Evolutionary conservation across 2,329 filamentous ascomycete genomes (phyloP), one percentile per base, ranked within the genome.

Genomic region (Tolypocladium tropicale): DNA sequence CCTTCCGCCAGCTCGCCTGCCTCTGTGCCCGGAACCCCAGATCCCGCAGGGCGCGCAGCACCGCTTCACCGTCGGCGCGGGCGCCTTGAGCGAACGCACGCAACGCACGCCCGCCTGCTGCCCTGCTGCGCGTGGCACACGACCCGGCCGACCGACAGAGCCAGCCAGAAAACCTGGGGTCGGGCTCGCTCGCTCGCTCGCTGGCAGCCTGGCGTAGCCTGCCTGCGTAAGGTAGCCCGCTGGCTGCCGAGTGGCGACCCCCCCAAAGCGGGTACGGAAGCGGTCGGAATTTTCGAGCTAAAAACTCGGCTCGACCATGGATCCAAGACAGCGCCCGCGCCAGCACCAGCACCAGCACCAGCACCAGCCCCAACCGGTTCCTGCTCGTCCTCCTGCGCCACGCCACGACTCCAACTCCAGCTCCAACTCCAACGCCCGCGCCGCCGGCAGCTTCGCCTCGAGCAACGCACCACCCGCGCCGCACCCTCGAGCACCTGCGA

Each of bases 301-400:
- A 69, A 67, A 67, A 62, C 62, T 68, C 64, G 65, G 64, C 64
- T 64, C 64, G 59, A 71, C 54, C 52, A 60, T 74, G 72, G 64
- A 62, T 60, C 61, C 62, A 57, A 65, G 63, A 62, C 59, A 68
- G 59, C 56, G 57, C 59, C n/a, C n/a, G n/a, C n/a, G n/a, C n/a
- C 61, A 60, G 60, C 59, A 54, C 49, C 60, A 55, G 49, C 60
- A 48, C 53, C 55, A 50, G 30, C 55, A n/a, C 18, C 50, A 23
- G 28, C 54, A 39, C 36, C 50, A 53, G 7, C 41, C n/a, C 33
- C 55, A 48, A 23, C 28, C 28, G 18, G 28, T 21, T 32, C 18
- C 46, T 50, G 46, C 46, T 33, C 46, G 14, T 32, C 28, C 46
- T 33, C 28, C 46, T 14, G 18, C 46, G 46, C 46, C 46, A 14